These are phyloP conservation scores for Kuraishia floccosa DNA, from an alignment of 805 yeast species.

Conservation along the genomic window DNA sequence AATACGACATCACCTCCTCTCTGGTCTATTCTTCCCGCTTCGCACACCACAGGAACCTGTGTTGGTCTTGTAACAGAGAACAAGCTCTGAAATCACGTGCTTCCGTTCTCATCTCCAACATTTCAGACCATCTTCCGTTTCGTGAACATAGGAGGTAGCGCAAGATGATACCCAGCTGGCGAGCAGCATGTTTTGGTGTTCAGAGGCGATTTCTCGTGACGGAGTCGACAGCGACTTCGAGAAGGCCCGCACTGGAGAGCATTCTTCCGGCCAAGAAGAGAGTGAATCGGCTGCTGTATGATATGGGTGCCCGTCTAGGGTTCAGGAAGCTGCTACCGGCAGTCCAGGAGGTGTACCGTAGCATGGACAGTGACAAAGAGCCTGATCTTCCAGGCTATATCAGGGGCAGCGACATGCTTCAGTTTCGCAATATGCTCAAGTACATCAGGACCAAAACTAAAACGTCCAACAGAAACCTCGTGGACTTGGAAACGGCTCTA, in stretches of 20 bases:
- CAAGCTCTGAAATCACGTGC: too few relatives aligned
- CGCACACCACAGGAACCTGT: too few relatives aligned
- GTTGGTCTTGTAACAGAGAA: too few relatives aligned
- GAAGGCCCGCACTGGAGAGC: constrained; percentile 15
- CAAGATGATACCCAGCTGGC: too few relatives aligned
- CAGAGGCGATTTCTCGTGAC: neutral
- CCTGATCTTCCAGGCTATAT: constrained; percentile 33
- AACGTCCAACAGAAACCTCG: constrained; percentile 40
- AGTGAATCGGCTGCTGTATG: constrained; percentile 52
- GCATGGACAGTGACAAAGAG: constrained; percentile 23
- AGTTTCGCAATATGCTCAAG: constrained; percentile 55
- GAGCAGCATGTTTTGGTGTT: too few relatives aligned
- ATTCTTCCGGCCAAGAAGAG: constrained; percentile 49
- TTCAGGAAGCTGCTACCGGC: constrained; percentile 43
- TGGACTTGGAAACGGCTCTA: constrained; percentile 57
- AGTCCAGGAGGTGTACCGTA: constrained; percentile 36
- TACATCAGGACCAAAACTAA: constrained; percentile 51
- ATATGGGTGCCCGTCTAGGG: constrained; percentile 47
- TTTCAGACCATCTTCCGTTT: too few relatives aligned
- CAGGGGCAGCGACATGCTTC: constrained; percentile 48
- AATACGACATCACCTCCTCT: too few relatives aligned
- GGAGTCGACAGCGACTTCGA: neutral
- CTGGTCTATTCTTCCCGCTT: too few relatives aligned
- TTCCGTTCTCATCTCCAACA: too few relatives aligned
- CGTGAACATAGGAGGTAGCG: too few relatives aligned